Evolutionary conservation across 192 early-diverging fungal genomes (phyloP).

Genomic region (Backusella parvicylindrica): DNA sequence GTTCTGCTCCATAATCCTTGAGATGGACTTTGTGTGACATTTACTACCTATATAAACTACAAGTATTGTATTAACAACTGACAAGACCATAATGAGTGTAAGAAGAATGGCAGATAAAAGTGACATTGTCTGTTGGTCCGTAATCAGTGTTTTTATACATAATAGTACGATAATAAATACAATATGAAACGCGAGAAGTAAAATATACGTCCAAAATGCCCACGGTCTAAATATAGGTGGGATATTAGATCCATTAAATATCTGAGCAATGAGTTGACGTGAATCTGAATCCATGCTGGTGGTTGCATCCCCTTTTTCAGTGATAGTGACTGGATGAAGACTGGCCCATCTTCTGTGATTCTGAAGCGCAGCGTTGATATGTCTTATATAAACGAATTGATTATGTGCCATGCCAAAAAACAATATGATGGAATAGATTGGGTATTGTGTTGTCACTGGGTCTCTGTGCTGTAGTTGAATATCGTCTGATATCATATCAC

Average conservation of each 20-base stretch:
- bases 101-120: neutral
- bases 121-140: neutral
- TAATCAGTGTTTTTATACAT: neutral
- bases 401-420: neutral
- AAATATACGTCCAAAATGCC: constrained; percentile 5
- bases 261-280: neutral
- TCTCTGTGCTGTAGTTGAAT: neutral
- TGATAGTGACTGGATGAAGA: constrained; percentile 6
- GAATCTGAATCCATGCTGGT: neutral
- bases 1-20: constrained; percentile 1
- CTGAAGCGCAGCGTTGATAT: neutral
- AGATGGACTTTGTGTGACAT: neutral
- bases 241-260: neutral
- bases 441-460: neutral
- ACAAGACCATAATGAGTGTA: neutral
- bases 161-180: neutral
- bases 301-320: constrained; percentile 4
- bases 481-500: neutral
- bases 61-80: neutral
- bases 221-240: neutral
- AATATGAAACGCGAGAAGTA: neutral
- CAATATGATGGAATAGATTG: neutral
- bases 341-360: constrained; percentile 6
- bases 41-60: constrained; percentile 1
- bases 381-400: neutral